Evolutionary conservation across 768 basidiomycete species (phyloP).

Genomic region (Jaapia argillacea): DNA sequence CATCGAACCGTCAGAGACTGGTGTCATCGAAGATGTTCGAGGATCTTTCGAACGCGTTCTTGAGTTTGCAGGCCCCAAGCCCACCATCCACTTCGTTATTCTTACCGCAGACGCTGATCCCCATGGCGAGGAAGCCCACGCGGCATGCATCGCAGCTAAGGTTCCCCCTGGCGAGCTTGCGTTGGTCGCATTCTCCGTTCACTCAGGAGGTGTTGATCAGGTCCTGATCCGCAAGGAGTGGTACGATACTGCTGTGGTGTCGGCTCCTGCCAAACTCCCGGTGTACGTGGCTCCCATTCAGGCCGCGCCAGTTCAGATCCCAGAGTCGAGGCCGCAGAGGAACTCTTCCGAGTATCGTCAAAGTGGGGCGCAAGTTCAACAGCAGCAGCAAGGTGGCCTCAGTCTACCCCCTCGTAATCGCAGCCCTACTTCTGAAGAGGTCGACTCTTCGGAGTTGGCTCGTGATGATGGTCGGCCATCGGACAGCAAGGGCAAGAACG

Average conservation of each 20-base stretch:
- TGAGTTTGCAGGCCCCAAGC: conserved; percentile 76
- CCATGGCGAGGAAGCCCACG: conserved; percentile 71
- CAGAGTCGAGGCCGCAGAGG: conserved; percentile 6
- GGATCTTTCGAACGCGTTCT: conserved; percentile 70
- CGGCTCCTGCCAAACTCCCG: conserved; percentile 56
- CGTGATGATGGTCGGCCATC: conserved; percentile 45
- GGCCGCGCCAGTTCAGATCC: conserved; percentile 2
- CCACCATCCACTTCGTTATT: conserved; percentile 85
- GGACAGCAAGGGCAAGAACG: conserved; percentile 41
- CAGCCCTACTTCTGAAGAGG: conserved; percentile 69
- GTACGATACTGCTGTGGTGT: conserved; percentile 59
- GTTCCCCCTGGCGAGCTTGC: conserved; percentile 67
- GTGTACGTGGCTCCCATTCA: conserved; percentile 26
- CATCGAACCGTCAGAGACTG: conserved; percentile 46
- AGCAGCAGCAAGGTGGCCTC: background rate
- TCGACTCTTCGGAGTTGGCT: conserved; percentile 52
- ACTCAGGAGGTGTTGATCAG: conserved; percentile 83
- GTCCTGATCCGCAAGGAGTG: conserved; percentile 80
- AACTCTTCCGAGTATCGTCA: background rate
- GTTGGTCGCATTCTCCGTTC: conserved; percentile 82
- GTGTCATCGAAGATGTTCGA: conserved; percentile 50
- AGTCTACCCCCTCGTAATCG: conserved; percentile 36
- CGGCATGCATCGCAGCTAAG: conserved; percentile 77
- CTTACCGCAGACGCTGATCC: conserved; percentile 80
- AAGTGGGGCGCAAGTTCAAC: conserved; percentile 7